Evolutionary conservation across 2,329 filamentous ascomycete species (phyloP).

Genomic region (Onygenales sp.): DNA sequence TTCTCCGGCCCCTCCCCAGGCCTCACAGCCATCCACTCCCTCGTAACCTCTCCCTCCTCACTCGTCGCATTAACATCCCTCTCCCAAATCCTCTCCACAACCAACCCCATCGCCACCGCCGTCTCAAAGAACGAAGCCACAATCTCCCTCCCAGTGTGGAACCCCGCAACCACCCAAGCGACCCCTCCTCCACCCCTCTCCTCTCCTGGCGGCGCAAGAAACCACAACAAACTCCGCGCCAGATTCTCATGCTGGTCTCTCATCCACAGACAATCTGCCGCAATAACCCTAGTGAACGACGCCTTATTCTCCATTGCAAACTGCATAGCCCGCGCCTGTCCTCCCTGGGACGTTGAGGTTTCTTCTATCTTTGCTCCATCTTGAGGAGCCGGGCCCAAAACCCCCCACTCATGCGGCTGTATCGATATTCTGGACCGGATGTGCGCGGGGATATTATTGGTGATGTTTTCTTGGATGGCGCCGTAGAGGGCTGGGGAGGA

Average conservation of each 20-base stretch:
- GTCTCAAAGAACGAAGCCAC: conserved; percentile 48
- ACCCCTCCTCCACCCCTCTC: conserved; percentile 40
- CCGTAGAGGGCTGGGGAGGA: conserved; percentile 31
- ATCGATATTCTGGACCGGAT: conserved; percentile 22
- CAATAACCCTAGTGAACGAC: conserved; percentile 45
- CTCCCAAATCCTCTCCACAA: conserved; percentile 46
- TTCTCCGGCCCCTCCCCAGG: conserved; percentile 41
- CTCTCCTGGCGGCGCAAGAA: conserved; percentile 46
- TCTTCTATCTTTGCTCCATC: neutral
- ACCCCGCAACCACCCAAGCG: conserved; percentile 45
- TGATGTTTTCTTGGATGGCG: conserved; percentile 39
- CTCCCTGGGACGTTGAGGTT: no score
- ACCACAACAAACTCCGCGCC: conserved; percentile 45
- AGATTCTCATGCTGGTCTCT: conserved; percentile 47
- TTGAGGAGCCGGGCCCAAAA: conserved; percentile 20
- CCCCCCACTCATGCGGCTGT: conserved; percentile 48
- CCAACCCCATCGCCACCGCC: conserved; percentile 33
- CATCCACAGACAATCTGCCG: conserved; percentile 56
- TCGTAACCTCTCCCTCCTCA: conserved; percentile 33
- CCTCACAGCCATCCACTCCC: conserved; percentile 33
- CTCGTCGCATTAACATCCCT: conserved; percentile 38
- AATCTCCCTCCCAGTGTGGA: conserved; percentile 50
- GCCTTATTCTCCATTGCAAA: conserved; percentile 31
- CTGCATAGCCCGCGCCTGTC: neutral
- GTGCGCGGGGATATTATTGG: conserved; percentile 31